These are phyloP conservation scores for Heracleum sosnowskyi DNA, from an alignment of 129 eudicot genomes.

Conservation along the genomic window DNA sequence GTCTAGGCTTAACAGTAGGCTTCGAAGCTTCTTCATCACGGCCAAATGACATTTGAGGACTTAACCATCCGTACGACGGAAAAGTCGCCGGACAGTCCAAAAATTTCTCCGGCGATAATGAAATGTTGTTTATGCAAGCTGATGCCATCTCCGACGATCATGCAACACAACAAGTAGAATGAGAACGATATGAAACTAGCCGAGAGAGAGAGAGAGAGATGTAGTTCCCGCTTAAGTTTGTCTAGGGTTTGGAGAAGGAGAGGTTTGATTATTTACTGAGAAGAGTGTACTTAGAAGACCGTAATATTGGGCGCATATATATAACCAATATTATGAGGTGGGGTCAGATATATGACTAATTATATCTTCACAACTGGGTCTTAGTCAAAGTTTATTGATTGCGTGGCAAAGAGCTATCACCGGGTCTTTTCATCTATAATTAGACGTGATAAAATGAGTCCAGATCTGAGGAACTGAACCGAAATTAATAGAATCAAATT, in stretches of 20 bases:
- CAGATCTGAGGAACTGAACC: too few species aligned
- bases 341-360: background rate
- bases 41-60: conserved; percentile 43
- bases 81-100: conserved; percentile 35
- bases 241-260: background rate
- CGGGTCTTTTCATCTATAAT: background rate
- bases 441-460: too few species aligned
- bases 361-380: background rate
- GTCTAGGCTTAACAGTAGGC: conserved; percentile 6
- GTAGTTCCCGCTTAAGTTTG: background rate
- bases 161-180: conserved; percentile 2
- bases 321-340: background rate
- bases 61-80: conserved; percentile 48
- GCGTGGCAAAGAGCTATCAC: background rate
- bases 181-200: background rate
- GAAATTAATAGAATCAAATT: too few species aligned
- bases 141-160: conserved; percentile 58
- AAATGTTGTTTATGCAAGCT: conserved; percentile 59
- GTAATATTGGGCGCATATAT: conserved; percentile 1
- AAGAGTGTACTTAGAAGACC: conserved; percentile 5
- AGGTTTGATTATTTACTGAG: conserved; percentile 2
- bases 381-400: background rate
- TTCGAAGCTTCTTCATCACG: conserved; percentile 28
- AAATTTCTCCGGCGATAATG: conserved; percentile 49
- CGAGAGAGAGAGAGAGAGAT: background rate